Conservation (phyloP, 768 basidiomycete species). For the Serpula lacrymans region DNA sequence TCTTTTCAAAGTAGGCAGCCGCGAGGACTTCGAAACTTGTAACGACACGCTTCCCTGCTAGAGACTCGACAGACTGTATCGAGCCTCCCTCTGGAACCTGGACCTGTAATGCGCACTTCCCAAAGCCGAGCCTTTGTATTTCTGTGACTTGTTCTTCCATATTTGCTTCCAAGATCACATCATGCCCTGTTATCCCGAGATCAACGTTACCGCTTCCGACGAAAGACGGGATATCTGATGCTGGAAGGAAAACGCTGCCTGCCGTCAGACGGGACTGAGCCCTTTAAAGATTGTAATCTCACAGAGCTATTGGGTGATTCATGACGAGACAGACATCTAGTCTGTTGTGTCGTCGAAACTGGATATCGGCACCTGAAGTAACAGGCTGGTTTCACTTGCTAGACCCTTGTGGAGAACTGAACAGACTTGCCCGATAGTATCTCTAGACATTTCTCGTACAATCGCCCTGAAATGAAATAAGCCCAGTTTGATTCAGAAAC, state of each 20-base stretch:
- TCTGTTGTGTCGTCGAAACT: conserved; percentile 83
- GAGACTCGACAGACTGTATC: conserved; percentile 69
- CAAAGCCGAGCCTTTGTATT: conserved; percentile 82
- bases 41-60: conserved; percentile 90
- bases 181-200: conserved; percentile 96
- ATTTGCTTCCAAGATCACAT: conserved; percentile 88
- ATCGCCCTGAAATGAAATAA: conserved; percentile 51
- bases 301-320: conserved; percentile 95
- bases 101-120: conserved; percentile 85
- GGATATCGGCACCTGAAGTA: conserved; percentile 83
- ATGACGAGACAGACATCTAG: conserved; percentile 92
- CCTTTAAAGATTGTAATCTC: conserved; percentile 24
- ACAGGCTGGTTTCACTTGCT: not conserved
- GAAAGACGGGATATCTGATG: conserved; percentile 95
- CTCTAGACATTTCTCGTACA: conserved; percentile 88
- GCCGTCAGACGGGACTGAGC: not conserved
- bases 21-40: conserved; percentile 94
- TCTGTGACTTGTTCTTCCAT: conserved; percentile 80
- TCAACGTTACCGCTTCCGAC: conserved; percentile 97
- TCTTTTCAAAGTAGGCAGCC: conserved; percentile 64
- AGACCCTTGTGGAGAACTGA: conserved; percentile 3
- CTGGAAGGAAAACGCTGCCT: conserved; percentile 89
- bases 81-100: conserved; percentile 82
- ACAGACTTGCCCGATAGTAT: conserved; percentile 78
- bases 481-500: not conserved